Conservation (phyloP, 768 basidiomycete genomes). For the Botryobasidium botryosum region DNA sequence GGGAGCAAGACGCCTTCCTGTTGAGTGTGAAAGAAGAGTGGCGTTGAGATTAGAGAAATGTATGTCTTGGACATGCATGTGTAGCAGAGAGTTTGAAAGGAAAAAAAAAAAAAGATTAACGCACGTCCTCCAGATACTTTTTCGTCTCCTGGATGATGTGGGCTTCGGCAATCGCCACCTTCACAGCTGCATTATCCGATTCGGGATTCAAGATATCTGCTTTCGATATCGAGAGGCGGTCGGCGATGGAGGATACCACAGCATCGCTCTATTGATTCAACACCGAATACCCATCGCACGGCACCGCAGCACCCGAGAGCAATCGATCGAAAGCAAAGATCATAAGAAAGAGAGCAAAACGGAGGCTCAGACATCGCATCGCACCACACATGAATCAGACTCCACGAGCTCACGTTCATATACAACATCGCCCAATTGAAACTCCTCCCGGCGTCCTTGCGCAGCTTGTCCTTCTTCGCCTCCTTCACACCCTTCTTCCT, state of each 20-base stretch:
- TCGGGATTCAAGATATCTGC: slow-evolving; percentile 78
- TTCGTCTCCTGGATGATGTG: slow-evolving; percentile 94
- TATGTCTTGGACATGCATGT: slow-evolving; percentile 33
- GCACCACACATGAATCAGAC: neutral
- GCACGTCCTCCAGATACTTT: slow-evolving; percentile 48
- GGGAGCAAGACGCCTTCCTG: slow-evolving; percentile 22
- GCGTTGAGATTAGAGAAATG: slow-evolving; percentile 28
- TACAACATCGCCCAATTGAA: slow-evolving; percentile 92
- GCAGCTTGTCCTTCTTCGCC: slow-evolving; percentile 40
- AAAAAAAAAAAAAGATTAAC: neutral
- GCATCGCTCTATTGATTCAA: slow-evolving; percentile 59
- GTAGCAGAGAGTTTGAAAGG: too few species aligned
- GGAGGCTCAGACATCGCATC: slow-evolving; percentile 35
- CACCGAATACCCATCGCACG: slow-evolving; percentile 5
- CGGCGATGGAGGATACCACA: slow-evolving; percentile 77
- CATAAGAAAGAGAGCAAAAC: slow-evolving; percentile 92
- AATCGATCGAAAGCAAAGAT: slow-evolving; percentile 40
- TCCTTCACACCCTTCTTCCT: slow-evolving; percentile 43
- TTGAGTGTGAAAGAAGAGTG: neutral
- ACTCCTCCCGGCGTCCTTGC: slow-evolving; percentile 50
- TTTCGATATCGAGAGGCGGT: slow-evolving; percentile 75
- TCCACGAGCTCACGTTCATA: slow-evolving; percentile 73
- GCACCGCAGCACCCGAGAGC: too few species aligned
- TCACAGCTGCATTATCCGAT: slow-evolving; percentile 48
- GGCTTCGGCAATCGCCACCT: slow-evolving; percentile 90